Conservation (phyloP, 108 stramenopile genomes). For the Fragilaria radians region DNA sequence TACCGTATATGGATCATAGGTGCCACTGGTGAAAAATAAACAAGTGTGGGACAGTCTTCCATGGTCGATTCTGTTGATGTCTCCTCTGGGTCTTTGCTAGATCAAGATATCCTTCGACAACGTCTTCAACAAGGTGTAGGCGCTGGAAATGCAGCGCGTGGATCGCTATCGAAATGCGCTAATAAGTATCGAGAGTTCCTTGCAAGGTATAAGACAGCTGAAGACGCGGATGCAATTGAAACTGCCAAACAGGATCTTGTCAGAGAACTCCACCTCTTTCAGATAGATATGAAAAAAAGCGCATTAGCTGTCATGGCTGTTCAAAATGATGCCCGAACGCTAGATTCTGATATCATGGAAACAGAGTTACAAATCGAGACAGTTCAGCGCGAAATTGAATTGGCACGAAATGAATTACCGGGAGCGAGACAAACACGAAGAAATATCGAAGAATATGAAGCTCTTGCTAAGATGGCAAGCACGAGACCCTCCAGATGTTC, state of each 20-base stretch:
- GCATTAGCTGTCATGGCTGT: slow-evolving; percentile 1
- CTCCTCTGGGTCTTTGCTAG: background rate
- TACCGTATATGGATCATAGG: too few relatives aligned
- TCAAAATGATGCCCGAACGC: slow-evolving; percentile 3
- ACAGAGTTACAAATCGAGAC: slow-evolving; percentile 7
- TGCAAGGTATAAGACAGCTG: background rate
- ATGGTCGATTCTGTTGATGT: background rate
- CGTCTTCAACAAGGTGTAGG: background rate
- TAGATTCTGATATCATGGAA: slow-evolving; percentile 15
- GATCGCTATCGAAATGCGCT: slow-evolving; percentile 34
- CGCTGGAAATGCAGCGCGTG: slow-evolving; percentile 6
- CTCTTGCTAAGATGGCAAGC: slow-evolving; percentile 27
- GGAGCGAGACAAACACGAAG: slow-evolving; percentile 8
- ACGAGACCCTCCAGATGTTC: slow-evolving; percentile 8
- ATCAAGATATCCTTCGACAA: background rate
- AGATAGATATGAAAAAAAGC: slow-evolving; percentile 27
- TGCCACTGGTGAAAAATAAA: too few relatives aligned
- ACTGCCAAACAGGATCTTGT: slow-evolving; percentile 20
- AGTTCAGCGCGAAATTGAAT: slow-evolving; percentile 13
- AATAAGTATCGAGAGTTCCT: slow-evolving; percentile 20
- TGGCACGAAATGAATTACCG: slow-evolving; percentile 3
- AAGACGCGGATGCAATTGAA: slow-evolving; percentile 21
- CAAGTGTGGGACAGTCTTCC: too few relatives aligned
- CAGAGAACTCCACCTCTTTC: slow-evolving; percentile 25
- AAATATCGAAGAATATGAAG: slow-evolving; percentile 30